Conservation (phyloP, 2,329 filamentous ascomycete species). For the Diaporthe humulicola region DNA sequence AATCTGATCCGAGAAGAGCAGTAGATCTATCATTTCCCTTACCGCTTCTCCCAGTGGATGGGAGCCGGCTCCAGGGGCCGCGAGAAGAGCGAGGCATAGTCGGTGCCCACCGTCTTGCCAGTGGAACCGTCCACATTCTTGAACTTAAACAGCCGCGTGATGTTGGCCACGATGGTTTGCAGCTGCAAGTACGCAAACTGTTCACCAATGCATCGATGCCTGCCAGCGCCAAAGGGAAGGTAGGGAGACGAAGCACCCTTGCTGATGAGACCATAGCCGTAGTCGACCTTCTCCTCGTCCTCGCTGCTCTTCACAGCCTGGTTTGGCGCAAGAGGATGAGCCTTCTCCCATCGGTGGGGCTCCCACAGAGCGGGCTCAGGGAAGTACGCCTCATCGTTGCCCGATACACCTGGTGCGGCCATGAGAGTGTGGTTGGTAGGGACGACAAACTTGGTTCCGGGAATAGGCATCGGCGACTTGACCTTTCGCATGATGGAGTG, state of each 20-base stretch:
- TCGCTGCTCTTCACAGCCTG: conserved; percentile 63
- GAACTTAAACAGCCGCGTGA: conserved; percentile 86
- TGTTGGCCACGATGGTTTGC: conserved; percentile 83
- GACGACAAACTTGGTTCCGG: conserved; percentile 85
- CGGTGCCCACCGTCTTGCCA: conserved; percentile 73
- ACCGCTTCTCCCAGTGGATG: conserved; percentile 81
- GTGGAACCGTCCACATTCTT: conserved; percentile 79
- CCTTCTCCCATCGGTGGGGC: conserved; percentile 88
- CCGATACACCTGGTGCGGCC: conserved; percentile 86
- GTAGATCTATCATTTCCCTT: conserved; percentile 50
- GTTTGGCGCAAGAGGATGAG: conserved; percentile 67
- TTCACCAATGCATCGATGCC: conserved; percentile 96
- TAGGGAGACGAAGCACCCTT: conserved; percentile 93
- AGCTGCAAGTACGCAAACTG: conserved; percentile 96
- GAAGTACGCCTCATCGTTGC: conserved; percentile 80
- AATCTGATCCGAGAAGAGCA: neutral
- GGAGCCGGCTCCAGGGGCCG: conserved; percentile 78
- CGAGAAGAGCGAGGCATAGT: conserved; percentile 80
- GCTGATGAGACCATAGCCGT: conserved; percentile 92
- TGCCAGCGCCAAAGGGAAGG: conserved; percentile 91
- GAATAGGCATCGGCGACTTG: conserved; percentile 86
- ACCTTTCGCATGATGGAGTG: conserved; percentile 96
- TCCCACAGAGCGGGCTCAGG: conserved; percentile 87
- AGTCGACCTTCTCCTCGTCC: conserved; percentile 83
- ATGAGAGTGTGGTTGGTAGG: conserved; percentile 86